Evolutionary conservation across 2,329 filamentous ascomycete species (phyloP).

Genomic region (Xylaria arbuscula): DNA sequence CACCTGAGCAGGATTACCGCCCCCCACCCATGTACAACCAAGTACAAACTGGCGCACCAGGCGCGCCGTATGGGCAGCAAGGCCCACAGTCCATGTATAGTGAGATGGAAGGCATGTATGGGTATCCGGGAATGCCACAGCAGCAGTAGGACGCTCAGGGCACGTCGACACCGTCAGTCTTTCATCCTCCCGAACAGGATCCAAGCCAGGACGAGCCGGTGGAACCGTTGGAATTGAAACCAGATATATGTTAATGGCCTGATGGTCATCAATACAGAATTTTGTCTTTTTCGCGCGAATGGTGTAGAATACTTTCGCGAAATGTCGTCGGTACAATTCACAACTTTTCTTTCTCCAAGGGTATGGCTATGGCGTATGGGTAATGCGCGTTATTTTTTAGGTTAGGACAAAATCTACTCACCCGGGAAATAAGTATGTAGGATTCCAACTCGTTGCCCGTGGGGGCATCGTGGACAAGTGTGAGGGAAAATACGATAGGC

Average conservation of each 20-base stretch:
- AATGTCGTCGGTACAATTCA: conserved; percentile 29
- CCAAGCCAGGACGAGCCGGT: conserved; percentile 16
- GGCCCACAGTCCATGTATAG: conserved; percentile 82
- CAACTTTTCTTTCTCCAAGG: conserved; percentile 21
- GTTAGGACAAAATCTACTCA: conserved; percentile 32
- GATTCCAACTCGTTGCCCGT: conserved; percentile 14
- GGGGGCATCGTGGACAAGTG: conserved; percentile 12
- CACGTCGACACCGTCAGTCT: conserved; percentile 32
- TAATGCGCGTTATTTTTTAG: conserved; percentile 27
- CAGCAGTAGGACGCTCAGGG: conserved; percentile 65
- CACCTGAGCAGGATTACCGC: conserved; percentile 81
- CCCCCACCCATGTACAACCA: conserved; percentile 85
- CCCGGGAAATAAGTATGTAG: conserved; percentile 31
- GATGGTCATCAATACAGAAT: not conserved
- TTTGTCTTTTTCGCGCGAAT: conserved; percentile 20
- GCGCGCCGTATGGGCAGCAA: conserved; percentile 79
- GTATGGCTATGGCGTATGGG: conserved; percentile 39
- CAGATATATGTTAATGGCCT: not conserved
- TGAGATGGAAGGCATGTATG: conserved; percentile 86
- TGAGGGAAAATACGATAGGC: conserved; percentile 39
- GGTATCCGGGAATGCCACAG: conserved; percentile 81
- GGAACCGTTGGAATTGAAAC: conserved; percentile 14
- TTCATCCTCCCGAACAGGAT: conserved; percentile 25
- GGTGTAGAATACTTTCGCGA: conserved; percentile 12
- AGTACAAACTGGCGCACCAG: conserved; percentile 76